These are phyloP conservation scores for Dendrobium catenatum DNA, from an alignment of 106 monocot species.

Conservation along the genomic window DNA sequence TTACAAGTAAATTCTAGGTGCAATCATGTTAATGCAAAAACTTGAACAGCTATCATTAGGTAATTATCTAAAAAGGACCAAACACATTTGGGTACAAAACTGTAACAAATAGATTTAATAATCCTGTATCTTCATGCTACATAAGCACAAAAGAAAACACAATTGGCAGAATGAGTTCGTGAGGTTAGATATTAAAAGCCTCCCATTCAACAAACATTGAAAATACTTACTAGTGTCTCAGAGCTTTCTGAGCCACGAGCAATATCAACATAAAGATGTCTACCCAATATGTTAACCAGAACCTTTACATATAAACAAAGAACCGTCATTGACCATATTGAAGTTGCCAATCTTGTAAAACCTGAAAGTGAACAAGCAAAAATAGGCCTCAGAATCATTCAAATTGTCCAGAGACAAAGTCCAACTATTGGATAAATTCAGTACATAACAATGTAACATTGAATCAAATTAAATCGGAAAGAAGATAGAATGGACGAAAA, in stretches of 20 bases:
- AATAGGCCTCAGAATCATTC: neutral
- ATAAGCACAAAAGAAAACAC: no score
- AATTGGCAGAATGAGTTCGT: no score
- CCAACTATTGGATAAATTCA: neutral
- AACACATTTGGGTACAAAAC: neutral
- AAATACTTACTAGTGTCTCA: constrained; percentile 28
- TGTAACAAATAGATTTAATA: neutral
- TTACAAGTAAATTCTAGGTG: no score
- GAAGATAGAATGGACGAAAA: neutral
- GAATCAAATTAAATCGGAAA: neutral
- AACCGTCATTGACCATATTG: constrained; percentile 80
- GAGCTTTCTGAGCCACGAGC: constrained; percentile 45
- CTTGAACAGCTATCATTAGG: no score
- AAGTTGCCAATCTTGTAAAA: constrained; percentile 70
- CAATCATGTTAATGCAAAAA: no score
- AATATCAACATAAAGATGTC: constrained; percentile 88
- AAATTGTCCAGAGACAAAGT: neutral
- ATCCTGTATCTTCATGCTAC: no score
- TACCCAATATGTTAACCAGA: constrained; percentile 86
- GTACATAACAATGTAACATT: neutral
- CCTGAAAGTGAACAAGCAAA: constrained; percentile 24
- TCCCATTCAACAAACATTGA: neutral
- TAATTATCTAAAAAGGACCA: no score
- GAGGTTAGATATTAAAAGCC: neutral
- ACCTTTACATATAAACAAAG: constrained; percentile 83